Base-by-base conservation (phyloP, 768 basidiomycete species). In the Cystofilobasidium bisporidii region DNA sequence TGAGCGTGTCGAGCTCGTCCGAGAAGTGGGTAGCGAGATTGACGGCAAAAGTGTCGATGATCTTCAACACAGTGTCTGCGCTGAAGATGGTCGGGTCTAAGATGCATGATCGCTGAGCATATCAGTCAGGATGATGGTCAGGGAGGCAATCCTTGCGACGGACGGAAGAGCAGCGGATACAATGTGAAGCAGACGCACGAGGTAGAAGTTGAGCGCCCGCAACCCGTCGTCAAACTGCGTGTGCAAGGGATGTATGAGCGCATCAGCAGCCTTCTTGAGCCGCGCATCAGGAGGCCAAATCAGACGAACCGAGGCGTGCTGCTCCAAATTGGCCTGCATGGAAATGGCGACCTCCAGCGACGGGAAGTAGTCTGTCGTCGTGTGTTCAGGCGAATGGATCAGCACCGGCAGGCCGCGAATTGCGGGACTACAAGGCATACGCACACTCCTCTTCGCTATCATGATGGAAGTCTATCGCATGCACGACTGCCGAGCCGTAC, bases 11-110 rank as follows among this genome's bases (percentile, higher is more conserved):
- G 20, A 63, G 61, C 47, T 63, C 61, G 47, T 63, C 61, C 15
- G 45, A 15, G 17, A 63, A 63, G 28, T 63, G 61, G 9, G 20
- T 36, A 18, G 61, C 61, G 18, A 63, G 61, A 0, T 63, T 3
- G 3, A 32, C n/a, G 18, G 61, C 61, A 32, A 63, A 63, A 4
- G 47, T 43, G 32, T 63, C 61, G 45, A 63, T 63, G 61, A 63
- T 63, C 26, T 24, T 28, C 5, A 50, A 1, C 4, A 63, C 33
- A 22, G 61, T 63, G 3, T 4, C 5, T 3, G 30, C 3, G 32
- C 28, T 36, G 61, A n/a, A 63, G 30, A 63, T 63, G 3, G 61
- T 45, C 6, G 61, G 61, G n/a, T 63, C 61, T 8, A 24, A n/a
- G 11, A 63, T 20, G 61, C 45, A 48, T 3, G 30, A 28, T 33